A percentile compares a stretch with the other conserved stretches of the same genome.
phyloP scores from a whole-genome alignment of 352 stramenopile genomes.

The Elongisporangium undulatum region DNA sequence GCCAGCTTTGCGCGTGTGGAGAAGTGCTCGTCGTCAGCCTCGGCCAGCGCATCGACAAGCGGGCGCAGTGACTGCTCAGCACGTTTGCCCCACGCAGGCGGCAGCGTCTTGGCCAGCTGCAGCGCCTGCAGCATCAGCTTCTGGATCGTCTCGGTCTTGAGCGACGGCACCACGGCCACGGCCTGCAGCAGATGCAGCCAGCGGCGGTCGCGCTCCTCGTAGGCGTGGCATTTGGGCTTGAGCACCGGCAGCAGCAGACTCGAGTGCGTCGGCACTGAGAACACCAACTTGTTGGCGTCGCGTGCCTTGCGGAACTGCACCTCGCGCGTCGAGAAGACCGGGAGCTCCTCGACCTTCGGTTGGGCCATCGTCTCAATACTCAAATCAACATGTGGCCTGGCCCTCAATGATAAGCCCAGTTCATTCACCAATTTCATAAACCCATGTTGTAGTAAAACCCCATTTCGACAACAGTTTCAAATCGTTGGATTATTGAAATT shows the following conservation, averaged over 20 bases:
- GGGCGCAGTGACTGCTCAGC: slow-evolving; percentile 22
- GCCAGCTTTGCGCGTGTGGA: slow-evolving; percentile 33
- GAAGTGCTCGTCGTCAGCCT: slow-evolving; percentile 13
- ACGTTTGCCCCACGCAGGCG: slow-evolving; percentile 15
- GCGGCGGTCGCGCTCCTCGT: slow-evolving; percentile 56
- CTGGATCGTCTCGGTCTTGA: slow-evolving; percentile 44
- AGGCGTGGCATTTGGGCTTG: slow-evolving; percentile 33
- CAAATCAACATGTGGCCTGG: background rate
- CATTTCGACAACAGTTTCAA: background rate
- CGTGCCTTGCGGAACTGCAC: slow-evolving; percentile 42
- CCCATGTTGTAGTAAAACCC: background rate
- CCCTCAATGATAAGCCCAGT: background rate
- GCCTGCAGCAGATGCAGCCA: slow-evolving; percentile 72
- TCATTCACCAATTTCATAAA: too few species aligned
- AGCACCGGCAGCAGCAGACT: slow-evolving; percentile 58
- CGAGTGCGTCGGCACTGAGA: slow-evolving; percentile 40
- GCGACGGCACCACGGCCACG: slow-evolving; percentile 53
- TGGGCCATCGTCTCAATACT: background rate
- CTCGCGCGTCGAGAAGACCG: slow-evolving; percentile 50
- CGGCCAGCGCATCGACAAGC: slow-evolving; percentile 21
- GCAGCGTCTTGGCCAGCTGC: slow-evolving; percentile 32
- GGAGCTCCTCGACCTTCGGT: slow-evolving; percentile 13
- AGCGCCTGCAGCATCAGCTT: slow-evolving; percentile 43
- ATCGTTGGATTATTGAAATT: background rate
- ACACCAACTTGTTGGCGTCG: slow-evolving; percentile 51